These are phyloP conservation scores for Scutellaria barbata DNA, from an alignment of 257 asterid genomes.

Conservation along the genomic window DNA sequence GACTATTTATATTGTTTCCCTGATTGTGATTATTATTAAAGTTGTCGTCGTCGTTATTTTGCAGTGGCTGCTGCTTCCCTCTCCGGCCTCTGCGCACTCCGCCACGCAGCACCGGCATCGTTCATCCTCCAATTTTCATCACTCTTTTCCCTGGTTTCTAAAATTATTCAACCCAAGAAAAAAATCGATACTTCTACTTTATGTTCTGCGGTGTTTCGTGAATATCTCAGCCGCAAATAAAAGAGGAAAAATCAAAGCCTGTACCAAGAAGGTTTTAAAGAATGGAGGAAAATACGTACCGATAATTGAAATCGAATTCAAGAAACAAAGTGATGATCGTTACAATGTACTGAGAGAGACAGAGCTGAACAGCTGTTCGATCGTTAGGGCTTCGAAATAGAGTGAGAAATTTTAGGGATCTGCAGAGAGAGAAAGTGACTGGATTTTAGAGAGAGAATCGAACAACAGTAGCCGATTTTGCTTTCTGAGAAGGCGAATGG, in stretches of 20 bases:
- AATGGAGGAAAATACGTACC: conserved; percentile 35
- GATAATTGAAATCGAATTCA: conserved; percentile 25
- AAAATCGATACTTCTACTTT: background rate
- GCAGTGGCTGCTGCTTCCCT: conserved; percentile 46
- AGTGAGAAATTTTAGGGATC: conserved; percentile 48
- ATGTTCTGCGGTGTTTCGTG: no score
- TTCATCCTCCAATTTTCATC: conserved; percentile 73
- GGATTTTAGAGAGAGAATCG: conserved; percentile 34
- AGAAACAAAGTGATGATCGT: conserved; percentile 35
- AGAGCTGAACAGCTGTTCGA: conserved; percentile 28
- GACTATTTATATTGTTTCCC: conserved; percentile 28
- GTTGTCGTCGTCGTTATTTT: conserved; percentile 30
- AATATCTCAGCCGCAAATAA: no score
- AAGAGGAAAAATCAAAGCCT: no score
- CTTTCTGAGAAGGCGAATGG: conserved; percentile 24
- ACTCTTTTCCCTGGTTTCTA: conserved; percentile 39
- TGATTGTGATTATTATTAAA: conserved; percentile 34
- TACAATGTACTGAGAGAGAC: conserved; percentile 34
- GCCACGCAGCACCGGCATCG: conserved; percentile 81
- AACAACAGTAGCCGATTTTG: conserved; percentile 38
- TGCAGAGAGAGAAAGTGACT: conserved; percentile 29
- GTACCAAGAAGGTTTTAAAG: background rate
- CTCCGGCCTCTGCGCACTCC: conserved; percentile 80
- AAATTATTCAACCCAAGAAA: background rate
- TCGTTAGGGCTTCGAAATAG: conserved; percentile 39